These are phyloP conservation scores for Drechslerella dactyloides DNA, from an alignment of 2,329 filamentous ascomycete species.

Conservation along the genomic window DNA sequence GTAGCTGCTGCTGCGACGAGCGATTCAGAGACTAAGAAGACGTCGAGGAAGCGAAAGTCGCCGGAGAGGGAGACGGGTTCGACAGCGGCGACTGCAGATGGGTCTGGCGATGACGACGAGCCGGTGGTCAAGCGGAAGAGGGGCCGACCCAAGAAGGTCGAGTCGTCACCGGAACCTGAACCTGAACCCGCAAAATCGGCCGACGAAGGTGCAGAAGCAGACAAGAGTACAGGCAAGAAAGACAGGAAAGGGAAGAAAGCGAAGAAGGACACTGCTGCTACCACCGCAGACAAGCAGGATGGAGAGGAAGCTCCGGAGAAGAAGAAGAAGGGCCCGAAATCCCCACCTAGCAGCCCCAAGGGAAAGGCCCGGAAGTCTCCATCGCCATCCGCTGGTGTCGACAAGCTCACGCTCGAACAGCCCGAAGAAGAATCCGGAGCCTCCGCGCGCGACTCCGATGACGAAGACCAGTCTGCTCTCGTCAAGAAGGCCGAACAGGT, in stretches of 20 bases:
- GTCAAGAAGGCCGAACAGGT: slow-evolving; percentile 76
- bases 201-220: slow-evolving; percentile 6
- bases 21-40: slow-evolving; percentile 16
- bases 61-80: slow-evolving; percentile 31
- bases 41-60: slow-evolving; percentile 45
- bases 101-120: slow-evolving; percentile 47
- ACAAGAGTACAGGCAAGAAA: slow-evolving; percentile 40
- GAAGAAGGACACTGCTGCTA: slow-evolving; percentile 40
- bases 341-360: slow-evolving; percentile 54
- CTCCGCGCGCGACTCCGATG: slow-evolving; percentile 63
- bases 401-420: slow-evolving; percentile 60
- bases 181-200: neutral
- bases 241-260: slow-evolving; percentile 41
- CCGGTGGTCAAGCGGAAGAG: slow-evolving; percentile 41
- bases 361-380: slow-evolving; percentile 54
- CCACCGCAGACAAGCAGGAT: neutral
- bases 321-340: slow-evolving; percentile 56
- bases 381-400: slow-evolving; percentile 41
- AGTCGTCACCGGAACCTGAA: slow-evolving; percentile 28
- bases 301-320: slow-evolving; percentile 10
- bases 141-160: slow-evolving; percentile 23
- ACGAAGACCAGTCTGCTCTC: slow-evolving; percentile 64
- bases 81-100: slow-evolving; percentile 11
- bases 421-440: slow-evolving; percentile 56
- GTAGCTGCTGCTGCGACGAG: slow-evolving; percentile 5